Evolutionary conservation across 371 early-diverging fungal species (phyloP).

Genomic region (Cokeromyces recurvatus): DNA sequence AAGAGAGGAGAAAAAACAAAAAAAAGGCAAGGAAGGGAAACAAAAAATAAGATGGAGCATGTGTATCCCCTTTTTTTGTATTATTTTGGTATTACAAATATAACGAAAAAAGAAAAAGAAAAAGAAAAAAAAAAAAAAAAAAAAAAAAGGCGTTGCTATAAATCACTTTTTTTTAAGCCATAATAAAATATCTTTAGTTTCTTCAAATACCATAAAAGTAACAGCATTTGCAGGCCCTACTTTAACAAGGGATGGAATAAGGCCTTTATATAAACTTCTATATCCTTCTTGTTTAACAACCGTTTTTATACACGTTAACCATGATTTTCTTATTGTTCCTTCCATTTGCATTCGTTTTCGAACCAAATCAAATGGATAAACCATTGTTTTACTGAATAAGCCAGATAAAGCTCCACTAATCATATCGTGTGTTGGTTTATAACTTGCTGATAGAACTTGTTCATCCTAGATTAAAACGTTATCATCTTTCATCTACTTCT

Average conservation of each 20-base stretch:
- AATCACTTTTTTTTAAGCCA: slow-evolving; percentile 18
- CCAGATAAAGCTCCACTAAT: slow-evolving; percentile 85
- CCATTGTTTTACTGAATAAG: slow-evolving; percentile 72
- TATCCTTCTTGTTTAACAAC: slow-evolving; percentile 77
- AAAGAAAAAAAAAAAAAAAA: neutral
- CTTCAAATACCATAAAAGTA: slow-evolving; percentile 81
- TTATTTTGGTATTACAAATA: neutral
- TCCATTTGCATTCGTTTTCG: slow-evolving; percentile 78
- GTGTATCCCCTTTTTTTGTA: slow-evolving; percentile 1
- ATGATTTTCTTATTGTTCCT: slow-evolving; percentile 48
- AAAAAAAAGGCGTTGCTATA: neutral
- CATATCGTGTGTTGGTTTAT: slow-evolving; percentile 56
- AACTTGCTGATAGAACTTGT: slow-evolving; percentile 13
- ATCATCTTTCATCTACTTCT: neutral
- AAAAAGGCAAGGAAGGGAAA: too few species aligned
- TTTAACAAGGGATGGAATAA: slow-evolving; percentile 83
- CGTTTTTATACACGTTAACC: slow-evolving; percentile 22
- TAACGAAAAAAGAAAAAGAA: neutral
- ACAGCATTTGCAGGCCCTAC: slow-evolving; percentile 81
- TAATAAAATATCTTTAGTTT: slow-evolving; percentile 43
- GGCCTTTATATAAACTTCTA: slow-evolving; percentile 82
- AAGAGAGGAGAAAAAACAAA: slow-evolving; percentile 1
- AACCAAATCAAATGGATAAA: slow-evolving; percentile 91
- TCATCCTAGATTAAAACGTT: slow-evolving; percentile 22
- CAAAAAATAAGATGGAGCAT: slow-evolving; percentile 16